Evolutionary conservation across 2,329 filamentous ascomycete genomes (phyloP).

Genomic region (Clonostachys byssicola): DNA sequence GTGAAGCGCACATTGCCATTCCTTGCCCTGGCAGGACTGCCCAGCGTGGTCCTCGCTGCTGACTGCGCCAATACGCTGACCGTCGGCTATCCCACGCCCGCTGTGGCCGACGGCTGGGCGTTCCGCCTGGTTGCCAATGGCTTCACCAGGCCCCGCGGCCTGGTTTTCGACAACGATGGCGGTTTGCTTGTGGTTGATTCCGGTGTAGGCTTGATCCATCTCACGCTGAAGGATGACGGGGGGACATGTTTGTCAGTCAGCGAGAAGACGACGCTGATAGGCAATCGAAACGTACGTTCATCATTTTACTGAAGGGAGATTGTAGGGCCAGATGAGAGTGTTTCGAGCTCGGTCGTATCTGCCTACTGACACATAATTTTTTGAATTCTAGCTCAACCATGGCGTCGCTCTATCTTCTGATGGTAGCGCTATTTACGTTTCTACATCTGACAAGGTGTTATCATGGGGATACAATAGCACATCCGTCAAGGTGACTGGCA

Average conservation of each 20-base stretch:
- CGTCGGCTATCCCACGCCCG: conserved; percentile 27
- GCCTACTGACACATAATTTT: background rate
- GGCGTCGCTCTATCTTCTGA: conserved; percentile 49
- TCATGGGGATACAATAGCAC: conserved; percentile 61
- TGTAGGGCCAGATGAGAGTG: too few species aligned
- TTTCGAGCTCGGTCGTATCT: background rate
- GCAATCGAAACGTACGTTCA: conserved; percentile 24
- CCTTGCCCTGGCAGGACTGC: too few species aligned
- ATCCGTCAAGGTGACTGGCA: conserved; percentile 27
- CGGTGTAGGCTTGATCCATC: conserved; percentile 31
- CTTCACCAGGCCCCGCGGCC: conserved; percentile 34
- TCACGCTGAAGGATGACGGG: conserved; percentile 34
- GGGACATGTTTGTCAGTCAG: conserved; percentile 32
- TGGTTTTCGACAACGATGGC: conserved; percentile 39
- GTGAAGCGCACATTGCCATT: too few species aligned
- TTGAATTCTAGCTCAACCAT: conserved; percentile 45
- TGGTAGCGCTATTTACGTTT: conserved; percentile 51
- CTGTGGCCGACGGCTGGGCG: conserved; percentile 36
- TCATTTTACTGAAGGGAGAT: too few species aligned
- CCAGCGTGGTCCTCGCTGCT: too few species aligned
- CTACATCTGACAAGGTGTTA: conserved; percentile 53
- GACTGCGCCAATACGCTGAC: conserved; percentile 19
- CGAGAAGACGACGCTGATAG: conserved; percentile 26
- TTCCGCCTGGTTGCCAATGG: conserved; percentile 35
- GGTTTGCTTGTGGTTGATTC: conserved; percentile 40